Percentiles rank a stretch among this genome's conserved stretches.
These are phyloP conservation scores for Mortierella polycephala DNA, from an alignment of 371 early-diverging fungal genomes.

Conservation along the genomic window DNA sequence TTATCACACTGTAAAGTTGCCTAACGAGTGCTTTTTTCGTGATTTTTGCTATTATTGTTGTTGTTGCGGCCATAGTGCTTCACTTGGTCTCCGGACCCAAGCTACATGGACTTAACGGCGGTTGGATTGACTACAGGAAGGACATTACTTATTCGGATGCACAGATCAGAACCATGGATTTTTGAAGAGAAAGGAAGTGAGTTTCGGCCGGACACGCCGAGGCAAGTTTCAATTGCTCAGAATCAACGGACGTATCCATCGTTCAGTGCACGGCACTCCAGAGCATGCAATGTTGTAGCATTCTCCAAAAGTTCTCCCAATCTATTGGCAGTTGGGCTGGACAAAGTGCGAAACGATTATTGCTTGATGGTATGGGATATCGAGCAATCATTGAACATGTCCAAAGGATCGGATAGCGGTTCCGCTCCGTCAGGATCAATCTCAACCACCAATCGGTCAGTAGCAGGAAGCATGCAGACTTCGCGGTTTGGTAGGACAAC, in stretches of 20 bases:
- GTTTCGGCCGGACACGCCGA: constrained; percentile 45
- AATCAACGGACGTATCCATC: constrained; percentile 59
- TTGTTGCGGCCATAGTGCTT: constrained; percentile 65
- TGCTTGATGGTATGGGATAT: constrained; percentile 84
- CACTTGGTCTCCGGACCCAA: constrained; percentile 80
- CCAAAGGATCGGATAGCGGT: constrained; percentile 21
- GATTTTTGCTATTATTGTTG: neutral
- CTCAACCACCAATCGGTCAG: constrained; percentile 19
- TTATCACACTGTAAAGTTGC: neutral
- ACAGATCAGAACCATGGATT: constrained; percentile 55
- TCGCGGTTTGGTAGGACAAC: constrained; percentile 40
- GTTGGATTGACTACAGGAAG: constrained; percentile 78
- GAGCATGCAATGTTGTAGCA: constrained; percentile 79
- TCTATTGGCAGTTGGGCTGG: constrained; percentile 75
- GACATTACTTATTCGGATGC: constrained; percentile 70
- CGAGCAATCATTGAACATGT: constrained; percentile 57
- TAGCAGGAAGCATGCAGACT: constrained; percentile 31
- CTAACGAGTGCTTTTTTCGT: neutral
- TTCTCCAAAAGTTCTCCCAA: constrained; percentile 73
- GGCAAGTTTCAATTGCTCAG: constrained; percentile 41
- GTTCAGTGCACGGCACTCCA: constrained; percentile 66
- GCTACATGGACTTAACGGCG: constrained; percentile 72
- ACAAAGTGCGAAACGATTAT: constrained; percentile 80
- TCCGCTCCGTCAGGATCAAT: constrained; percentile 46
- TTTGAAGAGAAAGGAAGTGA: constrained; percentile 44